Evolutionary conservation across 352 stramenopile species (phyloP), one percentile per base, ranked within the genome.

Genomic region (Phytophthora vignae): DNA sequence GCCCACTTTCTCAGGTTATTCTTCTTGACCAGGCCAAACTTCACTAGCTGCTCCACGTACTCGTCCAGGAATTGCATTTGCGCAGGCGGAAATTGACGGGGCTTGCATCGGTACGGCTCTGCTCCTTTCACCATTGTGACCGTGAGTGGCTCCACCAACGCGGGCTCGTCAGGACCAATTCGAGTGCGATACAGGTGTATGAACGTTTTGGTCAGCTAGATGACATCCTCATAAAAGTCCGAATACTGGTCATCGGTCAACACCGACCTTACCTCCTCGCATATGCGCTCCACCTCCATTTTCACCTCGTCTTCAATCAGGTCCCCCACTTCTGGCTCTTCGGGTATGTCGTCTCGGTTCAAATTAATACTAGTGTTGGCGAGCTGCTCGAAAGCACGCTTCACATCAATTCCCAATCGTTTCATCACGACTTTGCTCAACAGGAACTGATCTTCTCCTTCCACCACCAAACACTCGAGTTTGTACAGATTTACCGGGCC

Each of bases 371-470:
- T 60, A 19, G 60, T 67, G 33, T 60, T 60, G 5, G 52, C 65
- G 48, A 73, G 48, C 59, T 68, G 58, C 22, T 62, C 52, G 29
- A 73, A 59, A 22, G 56, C 42, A 4, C 57, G 29, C n/a, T 73
- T 60, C 12, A 64, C 46, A 59, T 73, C 66, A 44, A 73, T 73
- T 19, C 53, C 25, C 25, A 27, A 27, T 27, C 25, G 25, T 27
- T 27, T 27, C 25, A 27, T 27, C 25, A 27, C 25, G 25, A 3
- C 25, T 27, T 27, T 27, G 25, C 25, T 27, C 25, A 27, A 27
- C 25, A 27, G 25, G 25, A 27, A 27, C 25, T 27, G 25, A 27
- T 27, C 25, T 27, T 27, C 25, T 27, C 25, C 25, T 27, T 27
- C 3, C 25, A 27, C 25, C 25, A 27, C 25, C 25, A 27, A 27